phyloP scores from a whole-genome alignment of 257 asterid genomes.

The Forsythia viridissima region DNA sequence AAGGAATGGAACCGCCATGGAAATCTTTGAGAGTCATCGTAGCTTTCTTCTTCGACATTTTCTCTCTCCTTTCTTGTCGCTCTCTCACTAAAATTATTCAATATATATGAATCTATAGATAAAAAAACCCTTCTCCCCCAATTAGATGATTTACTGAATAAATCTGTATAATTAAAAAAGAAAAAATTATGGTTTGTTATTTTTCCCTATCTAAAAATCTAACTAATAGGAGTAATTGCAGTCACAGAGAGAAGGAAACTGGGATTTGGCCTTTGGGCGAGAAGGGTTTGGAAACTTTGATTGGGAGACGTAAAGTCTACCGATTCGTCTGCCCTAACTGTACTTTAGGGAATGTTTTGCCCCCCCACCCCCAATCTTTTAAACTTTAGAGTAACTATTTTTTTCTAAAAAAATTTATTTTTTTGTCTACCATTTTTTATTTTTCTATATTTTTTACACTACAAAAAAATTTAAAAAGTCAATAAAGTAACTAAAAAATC shows the following conservation, averaged over 20 bases:
- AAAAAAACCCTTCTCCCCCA: background rate
- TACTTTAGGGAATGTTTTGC: no score
- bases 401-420: no score
- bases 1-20: conserved; percentile 97
- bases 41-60: conserved; percentile 91
- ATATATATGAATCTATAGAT: background rate
- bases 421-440: no score
- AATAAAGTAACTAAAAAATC: no score
- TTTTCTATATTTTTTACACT: no score
- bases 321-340: conserved; percentile 2
- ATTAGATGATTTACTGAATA: background rate
- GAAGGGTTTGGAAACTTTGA: background rate
- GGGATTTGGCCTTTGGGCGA: background rate
- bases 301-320: background rate
- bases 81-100: conserved; percentile 21
- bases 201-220: background rate
- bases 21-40: conserved; percentile 95
- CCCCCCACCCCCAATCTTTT: no score
- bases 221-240: background rate
- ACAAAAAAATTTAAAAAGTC: no score
- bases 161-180: background rate
- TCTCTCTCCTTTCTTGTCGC: conserved; percentile 5
- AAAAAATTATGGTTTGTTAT: background rate
- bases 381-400: no score
- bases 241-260: background rate